Evolutionary conservation across 2,329 filamentous ascomycete genomes (phyloP), one percentile per base, ranked within the genome.

Genomic region (Cercospora sojina): DNA sequence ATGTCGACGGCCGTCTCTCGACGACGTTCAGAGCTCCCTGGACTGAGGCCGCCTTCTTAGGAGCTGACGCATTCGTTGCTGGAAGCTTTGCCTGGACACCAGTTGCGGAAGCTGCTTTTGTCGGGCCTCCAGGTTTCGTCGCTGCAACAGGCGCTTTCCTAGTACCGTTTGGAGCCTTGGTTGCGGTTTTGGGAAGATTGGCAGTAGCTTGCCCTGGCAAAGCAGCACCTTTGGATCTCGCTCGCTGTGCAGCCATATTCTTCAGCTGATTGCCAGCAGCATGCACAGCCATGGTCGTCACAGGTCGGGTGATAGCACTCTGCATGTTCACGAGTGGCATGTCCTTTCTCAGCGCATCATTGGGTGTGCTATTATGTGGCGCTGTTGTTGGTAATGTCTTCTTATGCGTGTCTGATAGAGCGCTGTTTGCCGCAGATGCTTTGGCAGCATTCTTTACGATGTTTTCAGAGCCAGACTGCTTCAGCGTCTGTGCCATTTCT

Each of bases 281-380:
- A n/a, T 78, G 75, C 32, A 78, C 66, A 1, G 76, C 76, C 32
- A 77, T 62, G 1, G 76, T 78, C 25, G 71, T 76, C 8, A 79
- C 58, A 9, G 77, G 77, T 35, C 76, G 64, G 1, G 77, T 79
- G 55, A 79, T 73, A 43, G 75, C 73, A 27, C 75, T 71, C 49
- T 77, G 73, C 59, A 73, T 72, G 27, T 77, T 77, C 12, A 74
- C 76, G 63, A 77, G 67, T 4, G 76, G 75, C 53, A 76, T 66
- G 2, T 74, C 69, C 20, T 73, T 72, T 41, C 70, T 70, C 35
- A 77, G 67, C 13, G 67, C 70, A 29, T 71, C 64, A 4, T 65
- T 67, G 16, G 74, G 71, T 20, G 58, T 64, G 10, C 69, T 49
- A 35, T 35, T 57, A n/a, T 13, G 29, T 12, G 71, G 71, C 2